Conservation (phyloP, 305 asterid species). For the Rubia tinctorum region DNA sequence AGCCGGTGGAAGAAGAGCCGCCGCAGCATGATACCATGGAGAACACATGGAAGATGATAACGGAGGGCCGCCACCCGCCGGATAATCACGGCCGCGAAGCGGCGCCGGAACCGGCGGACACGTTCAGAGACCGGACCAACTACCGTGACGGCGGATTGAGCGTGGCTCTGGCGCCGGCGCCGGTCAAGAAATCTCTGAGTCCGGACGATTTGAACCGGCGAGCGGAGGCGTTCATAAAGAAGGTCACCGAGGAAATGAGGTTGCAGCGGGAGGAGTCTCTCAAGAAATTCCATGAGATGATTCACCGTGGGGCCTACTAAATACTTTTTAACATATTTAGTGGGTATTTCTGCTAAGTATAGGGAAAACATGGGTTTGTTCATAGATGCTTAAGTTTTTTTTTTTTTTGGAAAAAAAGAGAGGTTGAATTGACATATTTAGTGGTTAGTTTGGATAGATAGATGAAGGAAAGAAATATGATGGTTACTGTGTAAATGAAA, state of each 20-base stretch:
- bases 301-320: constrained; percentile 31
- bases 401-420: not conserved
- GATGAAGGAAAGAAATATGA: not conserved
- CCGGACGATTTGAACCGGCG: constrained; percentile 41
- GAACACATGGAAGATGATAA: constrained; percentile 29
- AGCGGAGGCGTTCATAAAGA: constrained; percentile 37
- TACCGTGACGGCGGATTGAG: not conserved
- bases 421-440: not conserved
- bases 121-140: constrained; percentile 27
- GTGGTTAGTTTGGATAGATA: not conserved
- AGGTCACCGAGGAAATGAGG: constrained; percentile 40
- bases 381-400: not conserved
- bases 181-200: constrained; percentile 14
- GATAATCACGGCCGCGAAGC: constrained; percentile 9
- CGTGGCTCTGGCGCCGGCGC: not conserved
- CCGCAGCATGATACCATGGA: constrained; percentile 20
- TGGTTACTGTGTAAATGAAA: not conserved
- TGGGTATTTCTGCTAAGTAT: not conserved
- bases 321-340: not conserved
- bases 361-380: not conserved
- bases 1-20: not conserved
- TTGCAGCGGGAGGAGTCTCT: constrained; percentile 36
- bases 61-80: constrained; percentile 13
- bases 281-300: constrained; percentile 35
- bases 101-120: not conserved